phyloP scores from a whole-genome alignment of 805 yeast species.

The Metschnikowia picachoensis region DNA sequence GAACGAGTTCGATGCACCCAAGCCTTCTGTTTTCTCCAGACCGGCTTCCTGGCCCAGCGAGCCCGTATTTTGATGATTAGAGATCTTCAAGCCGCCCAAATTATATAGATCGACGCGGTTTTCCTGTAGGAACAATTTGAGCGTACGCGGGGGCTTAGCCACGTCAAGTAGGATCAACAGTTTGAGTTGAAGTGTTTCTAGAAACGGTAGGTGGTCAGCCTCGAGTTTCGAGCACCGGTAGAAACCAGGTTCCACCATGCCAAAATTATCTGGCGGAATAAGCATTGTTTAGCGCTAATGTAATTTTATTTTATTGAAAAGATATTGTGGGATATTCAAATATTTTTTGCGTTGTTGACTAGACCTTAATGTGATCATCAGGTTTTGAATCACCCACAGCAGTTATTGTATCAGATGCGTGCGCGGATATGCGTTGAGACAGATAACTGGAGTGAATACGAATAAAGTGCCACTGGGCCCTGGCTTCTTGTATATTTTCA shows the following conservation, averaged over 20 bases:
- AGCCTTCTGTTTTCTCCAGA: not conserved
- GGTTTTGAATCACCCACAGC: no score
- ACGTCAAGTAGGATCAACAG: constrained; percentile 76
- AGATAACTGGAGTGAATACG: no score
- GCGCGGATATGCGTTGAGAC: no score
- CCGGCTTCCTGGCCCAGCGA: constrained; percentile 5
- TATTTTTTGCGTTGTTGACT: not conserved
- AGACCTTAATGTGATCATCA: no score
- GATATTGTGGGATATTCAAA: not conserved
- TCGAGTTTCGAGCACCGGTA: constrained; percentile 77
- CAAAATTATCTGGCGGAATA: constrained; percentile 90
- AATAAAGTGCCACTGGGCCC: no score
- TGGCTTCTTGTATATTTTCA: not conserved
- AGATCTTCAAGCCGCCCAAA: constrained; percentile 41
- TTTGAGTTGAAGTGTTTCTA: constrained; percentile 66
- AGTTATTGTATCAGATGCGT: no score
- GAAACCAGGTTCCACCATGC: constrained; percentile 83
- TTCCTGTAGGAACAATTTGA: constrained; percentile 60
- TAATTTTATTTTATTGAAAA: not conserved
- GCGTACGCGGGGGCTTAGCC: constrained; percentile 73
- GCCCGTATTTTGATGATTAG: constrained; percentile 31
- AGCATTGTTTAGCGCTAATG: constrained; percentile 57
- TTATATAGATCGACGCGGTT: constrained; percentile 50
- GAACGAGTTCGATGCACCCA: constrained; percentile 19
- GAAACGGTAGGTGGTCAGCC: constrained; percentile 70